Percentiles rank a stretch among this genome's conserved stretches.
phyloP scores from a whole-genome alignment of 2,329 filamentous ascomycete genomes.

The Gaeumannomyces tritici region DNA sequence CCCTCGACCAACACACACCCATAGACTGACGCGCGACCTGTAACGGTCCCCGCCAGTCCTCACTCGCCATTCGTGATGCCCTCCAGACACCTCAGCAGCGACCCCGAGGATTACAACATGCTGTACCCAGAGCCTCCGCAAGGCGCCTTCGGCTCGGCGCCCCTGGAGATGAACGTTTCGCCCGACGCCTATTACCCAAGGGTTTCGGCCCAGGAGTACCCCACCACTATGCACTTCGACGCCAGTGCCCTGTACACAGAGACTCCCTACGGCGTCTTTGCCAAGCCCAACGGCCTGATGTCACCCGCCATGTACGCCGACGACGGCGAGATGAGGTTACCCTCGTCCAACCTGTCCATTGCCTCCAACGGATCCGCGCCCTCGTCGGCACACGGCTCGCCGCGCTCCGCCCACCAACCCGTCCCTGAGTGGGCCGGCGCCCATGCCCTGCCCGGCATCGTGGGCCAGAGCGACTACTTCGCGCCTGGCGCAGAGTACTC shows the following conservation, averaged over 20 bases:
- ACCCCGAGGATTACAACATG: conserved; percentile 10
- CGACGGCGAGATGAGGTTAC: conserved; percentile 37
- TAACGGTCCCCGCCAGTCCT: neutral
- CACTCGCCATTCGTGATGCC: neutral
- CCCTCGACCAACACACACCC: neutral
- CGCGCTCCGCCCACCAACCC: conserved; percentile 50
- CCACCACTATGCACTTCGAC: conserved; percentile 35
- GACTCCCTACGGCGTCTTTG: conserved; percentile 23
- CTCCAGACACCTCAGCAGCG: conserved; percentile 4
- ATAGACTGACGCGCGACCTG: neutral
- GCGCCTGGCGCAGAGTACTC: conserved; percentile 45
- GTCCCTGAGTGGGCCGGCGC: conserved; percentile 49
- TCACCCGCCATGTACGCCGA: conserved; percentile 41
- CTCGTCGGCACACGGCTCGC: conserved; percentile 59
- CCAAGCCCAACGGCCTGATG: conserved; percentile 20
- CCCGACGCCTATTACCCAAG: conserved; percentile 10
- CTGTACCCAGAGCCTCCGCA: conserved; percentile 13
- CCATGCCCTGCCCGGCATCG: conserved; percentile 53
- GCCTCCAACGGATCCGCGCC: conserved; percentile 53
- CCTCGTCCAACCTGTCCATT: conserved; percentile 50
- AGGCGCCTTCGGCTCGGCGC: conserved; percentile 7
- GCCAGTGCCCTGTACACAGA: conserved; percentile 36
- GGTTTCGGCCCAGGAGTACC: conserved; percentile 8
- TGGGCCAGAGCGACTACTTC: conserved; percentile 44
- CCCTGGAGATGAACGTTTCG: conserved; percentile 10